phyloP scores from a whole-genome alignment of 345 rosid genomes.

The Adansonia digitata region DNA sequence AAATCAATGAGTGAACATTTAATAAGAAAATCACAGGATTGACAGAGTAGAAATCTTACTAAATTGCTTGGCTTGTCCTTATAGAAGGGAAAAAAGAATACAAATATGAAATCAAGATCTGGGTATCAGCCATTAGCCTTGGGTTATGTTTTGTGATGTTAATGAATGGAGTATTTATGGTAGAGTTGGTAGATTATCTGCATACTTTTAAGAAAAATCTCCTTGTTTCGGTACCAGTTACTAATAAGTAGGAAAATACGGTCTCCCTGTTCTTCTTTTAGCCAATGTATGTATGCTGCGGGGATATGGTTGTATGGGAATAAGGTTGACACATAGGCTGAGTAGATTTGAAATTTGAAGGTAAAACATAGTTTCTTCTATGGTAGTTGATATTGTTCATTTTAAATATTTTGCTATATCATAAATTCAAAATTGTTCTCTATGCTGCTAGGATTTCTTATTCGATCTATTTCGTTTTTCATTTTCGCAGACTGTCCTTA shows the following conservation, averaged over 20 bases:
- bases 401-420: neutral
- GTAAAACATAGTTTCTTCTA: neutral
- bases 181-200: neutral
- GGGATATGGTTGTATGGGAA: neutral
- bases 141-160: neutral
- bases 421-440: neutral
- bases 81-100: neutral
- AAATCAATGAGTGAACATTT: neutral
- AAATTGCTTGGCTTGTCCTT: neutral
- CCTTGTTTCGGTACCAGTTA: neutral
- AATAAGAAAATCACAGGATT: neutral
- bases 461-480: slow-evolving; percentile 11
- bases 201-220: neutral
- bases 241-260: neutral
- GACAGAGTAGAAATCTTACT: neutral
- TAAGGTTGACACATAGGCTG: neutral
- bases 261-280: neutral
- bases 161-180: neutral
- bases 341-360: neutral
- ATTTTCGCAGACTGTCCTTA: slow-evolving; percentile 78
- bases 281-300: neutral
- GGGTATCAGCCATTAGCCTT: neutral
- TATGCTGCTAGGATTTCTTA: neutral
- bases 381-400: neutral
- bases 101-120: neutral